These are phyloP conservation scores for Fusarium sp. DNA, from an alignment of 2,329 filamentous ascomycete genomes.

Conservation along the genomic window DNA sequence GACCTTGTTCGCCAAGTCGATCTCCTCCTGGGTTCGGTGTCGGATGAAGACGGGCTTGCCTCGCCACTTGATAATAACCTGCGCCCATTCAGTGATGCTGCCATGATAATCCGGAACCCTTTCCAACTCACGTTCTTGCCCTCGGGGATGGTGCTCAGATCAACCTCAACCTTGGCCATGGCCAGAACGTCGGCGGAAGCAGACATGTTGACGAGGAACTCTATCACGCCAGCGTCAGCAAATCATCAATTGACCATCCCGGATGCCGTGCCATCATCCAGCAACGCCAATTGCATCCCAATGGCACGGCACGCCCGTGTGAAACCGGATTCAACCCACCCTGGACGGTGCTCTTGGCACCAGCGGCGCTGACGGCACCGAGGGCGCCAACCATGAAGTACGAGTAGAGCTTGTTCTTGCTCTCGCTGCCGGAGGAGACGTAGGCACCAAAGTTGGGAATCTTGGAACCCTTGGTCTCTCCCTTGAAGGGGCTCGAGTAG, in stretches of 20 bases:
- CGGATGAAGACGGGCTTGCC: constrained; percentile 99
- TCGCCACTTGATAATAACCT: constrained; percentile 99
- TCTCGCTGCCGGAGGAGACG: constrained; percentile 74
- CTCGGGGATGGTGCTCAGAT: constrained; percentile 91
- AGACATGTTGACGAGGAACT: constrained; percentile 99
- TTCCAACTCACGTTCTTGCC: constrained; percentile 90
- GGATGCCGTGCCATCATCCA: constrained; percentile 6
- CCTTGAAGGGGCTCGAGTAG: constrained; percentile 74
- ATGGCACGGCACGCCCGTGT: constrained; percentile 38
- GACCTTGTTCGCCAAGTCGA: constrained; percentile 91
- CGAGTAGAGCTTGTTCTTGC: constrained; percentile 85
- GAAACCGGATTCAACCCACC: constrained; percentile 68
- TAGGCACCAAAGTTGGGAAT: constrained; percentile 94
- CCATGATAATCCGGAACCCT: background rate
- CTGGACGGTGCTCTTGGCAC: constrained; percentile 97
- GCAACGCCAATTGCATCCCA: constrained; percentile 43
- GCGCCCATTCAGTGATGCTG: constrained; percentile 20
- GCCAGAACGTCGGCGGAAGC: constrained; percentile 98
- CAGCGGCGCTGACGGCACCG: constrained; percentile 90
- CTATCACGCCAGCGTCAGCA: constrained; percentile 61
- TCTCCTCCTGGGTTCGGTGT: constrained; percentile 93
- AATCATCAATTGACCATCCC: constrained; percentile 38
- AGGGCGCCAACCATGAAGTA: constrained; percentile 99
- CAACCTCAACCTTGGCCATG: constrained; percentile 99
- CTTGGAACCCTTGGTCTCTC: constrained; percentile 68